Conservation (phyloP, 768 basidiomycete genomes). For the Panaeolus cyanescens region DNA sequence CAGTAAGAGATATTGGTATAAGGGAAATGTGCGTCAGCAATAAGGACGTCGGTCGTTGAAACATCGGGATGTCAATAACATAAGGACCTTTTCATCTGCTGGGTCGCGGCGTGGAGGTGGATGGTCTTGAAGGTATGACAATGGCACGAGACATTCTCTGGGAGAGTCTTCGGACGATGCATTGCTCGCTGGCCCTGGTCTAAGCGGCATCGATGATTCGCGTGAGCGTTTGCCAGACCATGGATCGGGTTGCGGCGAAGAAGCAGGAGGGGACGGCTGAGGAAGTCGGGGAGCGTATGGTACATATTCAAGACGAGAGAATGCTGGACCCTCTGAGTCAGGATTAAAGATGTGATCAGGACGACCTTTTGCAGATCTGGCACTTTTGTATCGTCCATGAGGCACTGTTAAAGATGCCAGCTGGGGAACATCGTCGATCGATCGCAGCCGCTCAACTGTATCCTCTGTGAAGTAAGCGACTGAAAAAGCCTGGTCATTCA, state of each 20-base stretch:
- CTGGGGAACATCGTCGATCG: conserved; percentile 65
- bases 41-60: conserved; percentile 15
- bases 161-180: conserved; percentile 31
- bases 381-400: conserved; percentile 69
- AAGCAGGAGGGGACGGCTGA: conserved; percentile 16
- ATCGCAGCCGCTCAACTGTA: conserved; percentile 56
- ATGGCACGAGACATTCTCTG: conserved; percentile 53
- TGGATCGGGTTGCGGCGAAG: conserved; percentile 16
- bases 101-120: conserved; percentile 69
- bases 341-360: conserved; percentile 53
- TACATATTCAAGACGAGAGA: conserved; percentile 47
- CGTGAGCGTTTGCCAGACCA: conserved; percentile 12
- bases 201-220: conserved; percentile 14
- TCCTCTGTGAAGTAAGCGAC: conserved; percentile 84
- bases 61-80: conserved; percentile 35
- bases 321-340: conserved; percentile 36
- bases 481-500: conserved; percentile 24
- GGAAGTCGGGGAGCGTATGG: conserved; percentile 38
- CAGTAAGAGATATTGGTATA: not conserved
- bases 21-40: not conserved
- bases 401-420: conserved; percentile 56
- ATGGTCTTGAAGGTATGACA: conserved; percentile 67
- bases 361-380: conserved; percentile 62
- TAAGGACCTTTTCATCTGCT: conserved; percentile 53
- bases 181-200: conserved; percentile 28